These are phyloP conservation scores for Sanghuangporus sanghuang DNA, from an alignment of 1,284 basidiomycete genomes.

Conservation along the genomic window DNA sequence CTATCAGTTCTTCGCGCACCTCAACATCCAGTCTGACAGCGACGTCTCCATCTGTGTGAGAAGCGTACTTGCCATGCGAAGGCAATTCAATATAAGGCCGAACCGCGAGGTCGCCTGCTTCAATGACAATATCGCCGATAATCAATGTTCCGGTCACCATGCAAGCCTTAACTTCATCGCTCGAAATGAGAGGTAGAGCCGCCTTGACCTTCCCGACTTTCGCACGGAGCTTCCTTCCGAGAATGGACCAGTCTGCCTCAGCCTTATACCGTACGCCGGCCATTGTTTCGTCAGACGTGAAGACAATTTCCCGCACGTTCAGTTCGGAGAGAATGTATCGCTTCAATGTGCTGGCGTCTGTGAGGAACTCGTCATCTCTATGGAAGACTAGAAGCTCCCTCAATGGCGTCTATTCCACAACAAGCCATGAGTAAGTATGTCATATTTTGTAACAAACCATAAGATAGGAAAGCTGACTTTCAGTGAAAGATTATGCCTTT, in stretches of 20 bases:
- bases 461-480: constrained; percentile 51
- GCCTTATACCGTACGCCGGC: background rate
- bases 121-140: background rate
- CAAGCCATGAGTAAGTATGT: no score
- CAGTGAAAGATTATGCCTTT: constrained; percentile 81
- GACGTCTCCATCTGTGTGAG: background rate
- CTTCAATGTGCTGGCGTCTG: background rate
- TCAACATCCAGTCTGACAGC: background rate
- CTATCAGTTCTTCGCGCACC: constrained; percentile 17
- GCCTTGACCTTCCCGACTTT: background rate
- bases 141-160: background rate
- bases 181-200: background rate
- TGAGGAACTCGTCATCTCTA: background rate
- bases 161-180: background rate
- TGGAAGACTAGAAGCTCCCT: background rate
- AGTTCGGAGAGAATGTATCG: background rate
- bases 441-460: no score
- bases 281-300: background rate
- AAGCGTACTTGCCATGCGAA: background rate
- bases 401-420: background rate
- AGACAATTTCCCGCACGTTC: background rate
- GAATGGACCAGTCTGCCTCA: background rate
- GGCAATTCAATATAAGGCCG: background rate
- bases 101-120: background rate
- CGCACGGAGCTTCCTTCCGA: background rate